Base-by-base conservation (phyloP, 164 flowering plant genomes). In the Macadamia integrifolia region DNA sequence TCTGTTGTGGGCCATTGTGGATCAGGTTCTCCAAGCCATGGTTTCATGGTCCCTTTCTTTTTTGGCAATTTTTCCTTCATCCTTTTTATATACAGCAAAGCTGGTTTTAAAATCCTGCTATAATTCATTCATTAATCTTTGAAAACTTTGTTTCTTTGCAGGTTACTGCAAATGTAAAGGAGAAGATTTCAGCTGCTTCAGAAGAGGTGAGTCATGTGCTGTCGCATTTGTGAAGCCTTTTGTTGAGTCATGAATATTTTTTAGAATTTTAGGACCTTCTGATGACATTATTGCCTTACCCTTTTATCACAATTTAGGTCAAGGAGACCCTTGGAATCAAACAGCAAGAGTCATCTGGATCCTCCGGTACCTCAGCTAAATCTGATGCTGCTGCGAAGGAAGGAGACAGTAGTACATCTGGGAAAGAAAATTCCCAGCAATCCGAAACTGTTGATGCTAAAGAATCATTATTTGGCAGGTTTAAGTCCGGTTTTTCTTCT, bases 91-190 rank as follows among this genome's bases (percentile, higher is more conserved):
- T 12, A 6, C 40, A 35, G 40, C 3, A 35, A 35, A 35, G 40
- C 40, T 35, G 40, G 40, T 35, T 30, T 64, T 46, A 59, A 64
- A 28, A 64, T 46, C 53, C 23, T 9, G 3, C 46, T 48, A 46
- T 46, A 3, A 1, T 46, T 46, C 50, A 46, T 46, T 8, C 50
- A 6, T 46, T 46, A 46, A 8, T 3, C 7, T 11, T 43, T 40
- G 23, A 62, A 62, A 66, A 48, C 65, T 55, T 43, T 72, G 18
- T 50, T 52, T 60, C 32, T 64, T 14, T 74, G 58, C 64, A 92
- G 97, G 98, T 92, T 68, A 89, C 92, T 56, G 79, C 93, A 55
- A 80, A 79, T 71, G 76, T 90, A 72, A 91, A 92, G 77, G 99
- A 92, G 79, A 95, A 85, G 74, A 71, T 92, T 42, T 84, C 94